These are phyloP conservation scores for Naganishia antarctica DNA, from an alignment of 768 basidiomycete genomes.

Conservation along the genomic window DNA sequence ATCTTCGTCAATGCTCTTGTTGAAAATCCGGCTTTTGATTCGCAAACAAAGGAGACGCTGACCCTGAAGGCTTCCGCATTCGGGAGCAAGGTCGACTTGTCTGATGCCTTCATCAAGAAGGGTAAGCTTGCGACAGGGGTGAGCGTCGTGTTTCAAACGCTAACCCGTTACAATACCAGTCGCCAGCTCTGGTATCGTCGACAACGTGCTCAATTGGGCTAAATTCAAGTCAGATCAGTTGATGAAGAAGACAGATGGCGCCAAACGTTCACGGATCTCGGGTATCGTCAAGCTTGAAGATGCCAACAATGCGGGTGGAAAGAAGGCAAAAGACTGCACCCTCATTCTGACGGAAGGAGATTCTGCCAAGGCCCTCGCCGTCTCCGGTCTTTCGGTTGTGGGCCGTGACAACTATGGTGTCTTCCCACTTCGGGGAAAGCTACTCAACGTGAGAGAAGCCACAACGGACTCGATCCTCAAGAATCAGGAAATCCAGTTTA, in stretches of 20 bases:
- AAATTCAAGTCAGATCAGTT: constrained; percentile 94
- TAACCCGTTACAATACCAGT: constrained; percentile 54
- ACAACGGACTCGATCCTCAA: constrained; percentile 94
- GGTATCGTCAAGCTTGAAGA: constrained; percentile 91
- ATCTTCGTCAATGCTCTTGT: constrained; percentile 92
- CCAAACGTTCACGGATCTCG: constrained; percentile 77
- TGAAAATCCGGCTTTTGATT: constrained; percentile 97
- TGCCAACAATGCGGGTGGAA: constrained; percentile 93
- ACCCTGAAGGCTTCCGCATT: constrained; percentile 84
- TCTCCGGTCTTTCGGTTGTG: constrained; percentile 88
- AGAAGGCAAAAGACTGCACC: constrained; percentile 73
- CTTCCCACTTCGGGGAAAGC: constrained; percentile 93
- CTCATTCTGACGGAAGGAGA: constrained; percentile 98
- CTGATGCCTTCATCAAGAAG: constrained; percentile 95
- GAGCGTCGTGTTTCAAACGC: too few species aligned
- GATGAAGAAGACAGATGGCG: constrained; percentile 91
- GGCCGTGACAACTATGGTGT: constrained; percentile 96
- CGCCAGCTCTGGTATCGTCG: constrained; percentile 79
- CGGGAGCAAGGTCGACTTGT: constrained; percentile 67
- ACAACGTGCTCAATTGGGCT: constrained; percentile 90
- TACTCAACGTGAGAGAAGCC: constrained; percentile 95
- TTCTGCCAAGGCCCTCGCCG: constrained; percentile 93
- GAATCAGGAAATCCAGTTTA: constrained; percentile 92
- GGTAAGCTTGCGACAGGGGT: constrained; percentile 55
- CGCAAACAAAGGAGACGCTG: constrained; percentile 95